These are phyloP conservation scores for Boechera stricta DNA, from an alignment of 345 rosid genomes.

Conservation along the genomic window DNA sequence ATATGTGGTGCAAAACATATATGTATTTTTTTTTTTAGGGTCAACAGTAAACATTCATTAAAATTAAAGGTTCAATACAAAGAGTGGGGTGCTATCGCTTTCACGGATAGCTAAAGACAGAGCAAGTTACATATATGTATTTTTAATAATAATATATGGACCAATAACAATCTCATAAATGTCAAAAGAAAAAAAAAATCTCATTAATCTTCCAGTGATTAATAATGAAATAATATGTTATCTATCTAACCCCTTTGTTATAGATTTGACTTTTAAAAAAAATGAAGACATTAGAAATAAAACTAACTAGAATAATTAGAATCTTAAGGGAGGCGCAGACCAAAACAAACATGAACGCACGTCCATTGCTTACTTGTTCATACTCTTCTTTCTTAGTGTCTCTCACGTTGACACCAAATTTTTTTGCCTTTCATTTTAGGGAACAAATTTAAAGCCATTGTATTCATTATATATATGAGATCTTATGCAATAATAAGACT, in stretches of 20 bases:
- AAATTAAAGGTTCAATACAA: too few species aligned
- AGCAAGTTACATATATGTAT: too few species aligned
- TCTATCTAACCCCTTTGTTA: neutral
- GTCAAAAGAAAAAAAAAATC: neutral
- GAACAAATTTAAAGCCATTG: neutral
- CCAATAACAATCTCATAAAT: neutral
- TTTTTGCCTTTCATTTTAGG: neutral
- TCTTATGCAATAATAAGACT: conserved; percentile 16
- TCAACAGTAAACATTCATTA: too few species aligned
- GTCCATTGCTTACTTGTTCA: conserved; percentile 29
- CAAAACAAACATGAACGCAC: conserved; percentile 41
- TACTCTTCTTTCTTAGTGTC: conserved; percentile 41
- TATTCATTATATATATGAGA: conserved; percentile 30
- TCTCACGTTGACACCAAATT: conserved; percentile 38
- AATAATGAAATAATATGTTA: neutral
- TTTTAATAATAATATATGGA: neutral
- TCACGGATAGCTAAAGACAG: too few species aligned
- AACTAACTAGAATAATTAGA: neutral
- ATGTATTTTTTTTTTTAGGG: too few species aligned
- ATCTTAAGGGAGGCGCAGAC: conserved; percentile 28
- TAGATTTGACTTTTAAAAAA: neutral
- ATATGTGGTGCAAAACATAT: neutral
- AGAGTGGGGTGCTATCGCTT: too few species aligned
- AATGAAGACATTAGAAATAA: neutral
- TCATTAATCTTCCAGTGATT: neutral